Base-by-base conservation (phyloP, 768 basidiomycete genomes). In the Rhodosporidiobolus odoratus region DNA sequence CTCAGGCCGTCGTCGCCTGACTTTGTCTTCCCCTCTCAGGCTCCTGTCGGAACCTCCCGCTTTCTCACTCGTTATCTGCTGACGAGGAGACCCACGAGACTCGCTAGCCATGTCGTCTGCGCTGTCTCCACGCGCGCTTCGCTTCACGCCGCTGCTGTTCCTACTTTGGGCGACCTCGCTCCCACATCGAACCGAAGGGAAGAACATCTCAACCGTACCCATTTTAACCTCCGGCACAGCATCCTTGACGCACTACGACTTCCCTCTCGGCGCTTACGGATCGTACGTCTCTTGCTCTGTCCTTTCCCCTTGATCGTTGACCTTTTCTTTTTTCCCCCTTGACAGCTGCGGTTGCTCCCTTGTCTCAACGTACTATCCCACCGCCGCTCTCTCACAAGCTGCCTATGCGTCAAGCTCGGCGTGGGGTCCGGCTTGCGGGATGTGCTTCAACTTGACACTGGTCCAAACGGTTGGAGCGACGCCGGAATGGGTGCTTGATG, bases 371-470 rank as follows among this genome's bases (percentile, higher is more conserved):
- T 64, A 65, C 40, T 65, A 43, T 32, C 68, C 68, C 17, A 69
- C 68, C 15, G 68, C 68, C 0, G 68, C 68, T 2, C 62, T 69
- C n/a, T 60, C 58, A 0, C 68, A 65, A 56, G 53, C 68, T 1
- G 68, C 68, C 16, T 69, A 60, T 52, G 68, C 50, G 34, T 59
- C 57, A 2, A 35, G 58, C 2, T 4, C 48, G n/a, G 58, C 62
- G 10, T 63, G 40, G 3, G 68, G 68, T n/a, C 68, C 68, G 0
- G 68, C 62, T 1, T 69, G 68, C n/a, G 68, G 68, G n/a, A 21
- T 34, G 27, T 69, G 68, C 52, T 69, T 69, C 58, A 69, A 65
- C 27, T 37, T 69, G 25, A 60, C 68, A 6, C 50, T 69, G 2
- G 4, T 35, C 0, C 21, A 35, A n/a, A 63, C 68, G 19, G 25